Conservation (phyloP, 2,329 filamentous ascomycete genomes). For the Colletotrichum truncatum region DNA sequence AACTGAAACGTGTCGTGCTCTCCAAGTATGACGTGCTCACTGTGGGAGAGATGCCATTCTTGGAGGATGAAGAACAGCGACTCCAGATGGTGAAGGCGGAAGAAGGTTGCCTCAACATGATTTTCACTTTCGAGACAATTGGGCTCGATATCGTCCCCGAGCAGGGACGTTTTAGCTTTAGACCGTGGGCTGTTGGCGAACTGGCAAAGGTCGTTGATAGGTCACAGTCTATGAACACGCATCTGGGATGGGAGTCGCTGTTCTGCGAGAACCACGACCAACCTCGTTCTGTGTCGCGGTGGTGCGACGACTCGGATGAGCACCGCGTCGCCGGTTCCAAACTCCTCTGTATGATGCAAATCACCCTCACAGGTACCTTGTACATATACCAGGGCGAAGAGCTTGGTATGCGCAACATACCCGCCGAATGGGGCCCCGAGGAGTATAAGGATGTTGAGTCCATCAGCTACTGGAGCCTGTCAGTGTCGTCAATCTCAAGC, state of each 20-base stretch:
- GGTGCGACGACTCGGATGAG: conserved; percentile 57
- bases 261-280: conserved; percentile 76
- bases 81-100: conserved; percentile 62
- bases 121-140: conserved; percentile 75
- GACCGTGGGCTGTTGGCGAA: too few relatives aligned
- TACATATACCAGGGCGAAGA: conserved; percentile 79
- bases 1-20: conserved; percentile 54
- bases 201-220: conserved; percentile 63
- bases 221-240: conserved; percentile 70
- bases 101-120: conserved; percentile 76
- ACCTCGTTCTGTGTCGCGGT: conserved; percentile 66
- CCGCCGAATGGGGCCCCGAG: conserved; percentile 66
- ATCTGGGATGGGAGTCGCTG: conserved; percentile 71
- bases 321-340: conserved; percentile 63
- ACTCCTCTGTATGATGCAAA: conserved; percentile 66
- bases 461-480: conserved; percentile 61
- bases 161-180: too few relatives aligned
- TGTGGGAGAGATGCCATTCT: conserved; percentile 60
- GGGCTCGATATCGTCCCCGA: too few relatives aligned
- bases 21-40: conserved; percentile 59
- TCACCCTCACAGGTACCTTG: conserved; percentile 68
- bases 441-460: conserved; percentile 76
- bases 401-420: conserved; percentile 73
- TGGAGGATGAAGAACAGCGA: conserved; percentile 51
- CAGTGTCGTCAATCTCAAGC: conserved; percentile 32